Evolutionary conservation across 176 grass and related monocot genomes (phyloP).

Genomic region (Rhynchospora tenuis): DNA sequence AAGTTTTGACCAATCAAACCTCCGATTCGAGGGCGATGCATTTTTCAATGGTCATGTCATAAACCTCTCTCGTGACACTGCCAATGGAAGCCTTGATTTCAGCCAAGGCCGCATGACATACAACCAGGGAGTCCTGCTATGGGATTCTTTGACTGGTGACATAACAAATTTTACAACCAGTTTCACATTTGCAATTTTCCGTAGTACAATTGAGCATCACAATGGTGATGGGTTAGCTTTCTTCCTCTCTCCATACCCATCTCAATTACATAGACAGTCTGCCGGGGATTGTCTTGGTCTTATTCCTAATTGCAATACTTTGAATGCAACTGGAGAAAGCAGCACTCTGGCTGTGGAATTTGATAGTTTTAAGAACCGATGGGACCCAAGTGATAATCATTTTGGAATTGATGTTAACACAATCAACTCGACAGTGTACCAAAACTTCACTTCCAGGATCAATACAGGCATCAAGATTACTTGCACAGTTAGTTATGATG

Average conservation of each 20-base stretch:
- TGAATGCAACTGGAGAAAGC: not conserved
- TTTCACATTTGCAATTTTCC: conserved; percentile 14
- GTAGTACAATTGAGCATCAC: not conserved
- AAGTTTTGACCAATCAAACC: not conserved
- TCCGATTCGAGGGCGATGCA: conserved; percentile 9
- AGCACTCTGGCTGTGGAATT: conserved; percentile 23
- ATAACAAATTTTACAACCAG: conserved; percentile 16
- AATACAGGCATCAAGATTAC: conserved; percentile 1
- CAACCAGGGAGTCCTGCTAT: conserved; percentile 4
- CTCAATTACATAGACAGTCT: not conserved
- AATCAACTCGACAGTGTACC: not conserved
- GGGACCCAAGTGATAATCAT: not conserved
- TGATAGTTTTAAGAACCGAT: conserved; percentile 2
- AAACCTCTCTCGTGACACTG: not conserved
- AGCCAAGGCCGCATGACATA: conserved; percentile 1
- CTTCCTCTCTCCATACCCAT: conserved; percentile 9
- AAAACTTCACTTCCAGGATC: not conserved
- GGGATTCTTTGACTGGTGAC: conserved; percentile 9
- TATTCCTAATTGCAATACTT: not conserved
- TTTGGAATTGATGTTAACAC: conserved; percentile 26
- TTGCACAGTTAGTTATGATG: not conserved
- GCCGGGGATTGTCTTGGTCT: conserved; percentile 18
- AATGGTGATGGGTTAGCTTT: conserved; percentile 25
- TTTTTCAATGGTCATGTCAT: not conserved
- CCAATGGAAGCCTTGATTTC: not conserved